Base-by-base conservation (phyloP, 441 rosid species). In the Sinapis alba region DNA sequence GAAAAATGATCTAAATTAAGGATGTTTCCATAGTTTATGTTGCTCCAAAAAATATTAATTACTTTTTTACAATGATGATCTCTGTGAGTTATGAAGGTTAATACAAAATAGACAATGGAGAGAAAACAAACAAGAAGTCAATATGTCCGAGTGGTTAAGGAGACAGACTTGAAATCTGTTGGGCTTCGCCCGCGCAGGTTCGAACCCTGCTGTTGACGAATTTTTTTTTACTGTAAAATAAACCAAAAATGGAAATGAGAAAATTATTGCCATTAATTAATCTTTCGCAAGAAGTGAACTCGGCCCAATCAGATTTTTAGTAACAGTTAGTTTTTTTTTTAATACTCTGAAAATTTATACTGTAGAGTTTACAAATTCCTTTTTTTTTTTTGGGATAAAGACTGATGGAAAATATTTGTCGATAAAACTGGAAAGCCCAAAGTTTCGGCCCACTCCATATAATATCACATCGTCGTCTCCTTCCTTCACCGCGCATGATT, bases 141-240 rank as follows among this genome's bases (percentile, higher is more conserved):
- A 91, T 88, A 93, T 96, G 99, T 93, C 94, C 90, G 98, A 93
- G 99, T 88, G 94, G 99, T 91, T 89, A 96, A 96, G 97, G 99
- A 93, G 97, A 93, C 87, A 89, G 97, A 90, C 97, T 91, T 89
- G 91, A 95, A 93, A 88, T 93, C 97, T 91, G 87, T 91, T 95
- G 97, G 98, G 97, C 92, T 86, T 11, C 78, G 96, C 97, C 97
- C 87, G 97, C 94, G 94, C 97, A 88, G 93, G 98, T 91, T 95
- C 91, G 94, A 95, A 88, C 90, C 99, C 96, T 91, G 95, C 97
- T 95, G 94, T 93, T 86, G 97, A 93, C 98, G 97, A 32, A 28
- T 1, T 28, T 6, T 28, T 32, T 32, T 32, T n/a, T n/a, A n/a
- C n/a, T n/a, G n/a, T n/a, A 26, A 26, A 26, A 26, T 26, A 26